A percentile compares a stretch with the other conserved stretches of the same genome.
Conservation (phyloP, 148 eudicot species). For the Chenopodium album region DNA sequence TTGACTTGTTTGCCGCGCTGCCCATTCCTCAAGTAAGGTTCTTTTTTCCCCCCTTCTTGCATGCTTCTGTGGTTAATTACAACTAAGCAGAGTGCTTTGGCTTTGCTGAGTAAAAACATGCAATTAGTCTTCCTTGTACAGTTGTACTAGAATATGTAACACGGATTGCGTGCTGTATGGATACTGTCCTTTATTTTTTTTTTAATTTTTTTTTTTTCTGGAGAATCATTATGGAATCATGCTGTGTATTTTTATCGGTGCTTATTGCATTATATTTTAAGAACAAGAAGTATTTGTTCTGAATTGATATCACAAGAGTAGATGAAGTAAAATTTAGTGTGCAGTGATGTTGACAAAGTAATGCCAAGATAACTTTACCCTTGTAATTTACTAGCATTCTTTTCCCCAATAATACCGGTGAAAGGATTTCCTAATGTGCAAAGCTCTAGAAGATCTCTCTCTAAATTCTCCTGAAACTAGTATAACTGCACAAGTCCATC, state of each 20-base stretch:
- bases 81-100: background rate
- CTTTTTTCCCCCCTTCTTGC: background rate
- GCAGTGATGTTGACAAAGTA: background rate
- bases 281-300: background rate
- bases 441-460: background rate
- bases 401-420: background rate
- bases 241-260: background rate
- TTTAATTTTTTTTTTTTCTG: background rate
- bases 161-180: background rate
- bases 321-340: background rate
- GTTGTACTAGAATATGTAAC: background rate
- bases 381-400: background rate
- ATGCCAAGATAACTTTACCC: background rate
- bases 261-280: background rate
- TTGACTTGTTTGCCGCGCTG: conserved; percentile 61
- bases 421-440: background rate
- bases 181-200: background rate
- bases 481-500: no score
- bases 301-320: no score
- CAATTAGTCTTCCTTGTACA: background rate
- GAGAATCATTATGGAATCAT: background rate
- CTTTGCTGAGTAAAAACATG: conserved; percentile 1
- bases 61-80: background rate
- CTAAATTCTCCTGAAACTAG: background rate
- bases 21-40: conserved; percentile 80